Conservation (phyloP, 306 rosid genomes). For the Potentilla sterilis region DNA sequence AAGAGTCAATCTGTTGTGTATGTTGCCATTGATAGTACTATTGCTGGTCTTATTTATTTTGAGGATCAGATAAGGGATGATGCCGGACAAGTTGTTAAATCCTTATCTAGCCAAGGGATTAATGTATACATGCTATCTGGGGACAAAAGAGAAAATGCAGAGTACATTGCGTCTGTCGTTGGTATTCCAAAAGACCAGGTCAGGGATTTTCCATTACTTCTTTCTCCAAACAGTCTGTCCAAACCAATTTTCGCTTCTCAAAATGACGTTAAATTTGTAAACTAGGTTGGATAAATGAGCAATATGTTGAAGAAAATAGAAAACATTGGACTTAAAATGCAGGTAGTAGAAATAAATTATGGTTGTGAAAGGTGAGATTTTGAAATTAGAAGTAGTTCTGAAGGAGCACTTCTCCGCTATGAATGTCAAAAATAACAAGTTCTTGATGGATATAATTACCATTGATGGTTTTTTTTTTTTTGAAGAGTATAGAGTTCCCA, state of each 20-base stretch:
- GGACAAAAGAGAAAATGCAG: constrained; percentile 80
- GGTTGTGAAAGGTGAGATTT: neutral
- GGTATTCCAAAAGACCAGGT: constrained; percentile 86
- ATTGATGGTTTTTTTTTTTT: neutral
- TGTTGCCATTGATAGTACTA: constrained; percentile 68
- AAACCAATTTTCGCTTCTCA: neutral
- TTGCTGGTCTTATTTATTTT: constrained; percentile 75
- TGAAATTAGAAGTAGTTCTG: neutral
- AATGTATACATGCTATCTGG: constrained; percentile 85
- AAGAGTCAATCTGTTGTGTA: constrained; percentile 70
- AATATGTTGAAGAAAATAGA: neutral
- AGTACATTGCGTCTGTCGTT: constrained; percentile 82
- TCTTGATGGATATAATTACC: neutral
- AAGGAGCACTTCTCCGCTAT: neutral
- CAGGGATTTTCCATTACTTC: constrained; percentile 13
- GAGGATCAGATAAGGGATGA: constrained; percentile 93
- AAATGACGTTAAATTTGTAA: neutral
- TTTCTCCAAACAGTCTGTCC: constrained; percentile 15
- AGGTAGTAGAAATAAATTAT: neutral
- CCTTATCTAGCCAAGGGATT: constrained; percentile 68
- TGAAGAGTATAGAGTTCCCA: neutral
- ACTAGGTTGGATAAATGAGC: neutral
- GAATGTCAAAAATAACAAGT: neutral
- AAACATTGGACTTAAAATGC: neutral
- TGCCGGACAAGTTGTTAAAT: constrained; percentile 59